Evolutionary conservation across 768 basidiomycete genomes (phyloP).

Genomic region (Boletus subcaerulescens): DNA sequence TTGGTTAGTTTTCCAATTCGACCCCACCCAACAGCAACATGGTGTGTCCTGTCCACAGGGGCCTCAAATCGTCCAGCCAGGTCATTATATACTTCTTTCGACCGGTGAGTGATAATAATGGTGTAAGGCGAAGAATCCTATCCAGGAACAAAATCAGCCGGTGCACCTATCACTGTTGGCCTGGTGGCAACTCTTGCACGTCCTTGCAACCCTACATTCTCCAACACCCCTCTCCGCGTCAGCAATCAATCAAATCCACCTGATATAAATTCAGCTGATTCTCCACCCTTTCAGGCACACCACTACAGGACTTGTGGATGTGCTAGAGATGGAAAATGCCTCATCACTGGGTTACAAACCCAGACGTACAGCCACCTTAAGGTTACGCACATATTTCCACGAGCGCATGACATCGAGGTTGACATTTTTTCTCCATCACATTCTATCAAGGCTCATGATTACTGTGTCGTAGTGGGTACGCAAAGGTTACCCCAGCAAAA

Average conservation of each 20-base stretch:
- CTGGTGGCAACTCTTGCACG: neutral
- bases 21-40: neutral
- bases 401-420: too few relatives aligned
- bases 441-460: too few relatives aligned
- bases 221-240: neutral
- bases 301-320: neutral
- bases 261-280: neutral
- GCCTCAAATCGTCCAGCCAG: neutral
- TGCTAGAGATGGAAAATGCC: neutral
- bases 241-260: neutral
- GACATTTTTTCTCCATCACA: too few relatives aligned
- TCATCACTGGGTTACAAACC: neutral
- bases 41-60: neutral
- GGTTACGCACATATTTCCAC: neutral
- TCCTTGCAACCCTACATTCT: neutral
- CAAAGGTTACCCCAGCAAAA: too few relatives aligned
- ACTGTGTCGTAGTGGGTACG: too few relatives aligned
- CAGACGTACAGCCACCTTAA: neutral
- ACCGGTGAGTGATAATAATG: neutral
- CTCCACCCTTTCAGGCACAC: neutral
- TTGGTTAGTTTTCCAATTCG: neutral
- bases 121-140: neutral
- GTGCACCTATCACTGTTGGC: neutral
- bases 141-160: neutral
- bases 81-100: neutral